Evolutionary conservation across 108 stramenopile genomes (phyloP).

Genomic region (Pseudonitzschia multiseries): DNA sequence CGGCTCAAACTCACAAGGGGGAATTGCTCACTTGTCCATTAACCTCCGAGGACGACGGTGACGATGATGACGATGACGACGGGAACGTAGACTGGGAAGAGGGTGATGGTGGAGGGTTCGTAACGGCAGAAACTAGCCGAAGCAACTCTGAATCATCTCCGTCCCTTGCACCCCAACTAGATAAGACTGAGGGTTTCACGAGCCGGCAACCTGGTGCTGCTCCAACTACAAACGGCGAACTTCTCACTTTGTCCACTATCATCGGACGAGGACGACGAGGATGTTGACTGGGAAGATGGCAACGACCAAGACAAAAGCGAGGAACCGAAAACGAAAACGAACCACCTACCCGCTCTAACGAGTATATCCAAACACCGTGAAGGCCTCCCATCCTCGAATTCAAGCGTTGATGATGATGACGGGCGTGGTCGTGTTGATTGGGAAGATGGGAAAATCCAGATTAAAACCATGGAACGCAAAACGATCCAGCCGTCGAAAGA

Average conservation of each 20-base stretch:
- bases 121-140: not conserved
- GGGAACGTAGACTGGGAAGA: not conserved
- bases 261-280: not conserved
- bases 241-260: not conserved
- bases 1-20: not conserved
- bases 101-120: not conserved
- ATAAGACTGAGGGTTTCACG: not conserved
- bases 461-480: not conserved
- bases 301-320: not conserved
- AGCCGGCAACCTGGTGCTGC: not conserved
- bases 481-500: not conserved
- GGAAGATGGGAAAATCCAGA: slow-evolving; percentile 6
- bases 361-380: not conserved
- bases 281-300: slow-evolving; percentile 1
- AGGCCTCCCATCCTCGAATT: too few species aligned
- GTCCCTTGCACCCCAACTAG: not conserved
- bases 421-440: not conserved
- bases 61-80: not conserved
- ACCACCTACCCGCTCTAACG: not conserved
- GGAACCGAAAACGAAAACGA: not conserved
- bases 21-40: not conserved
- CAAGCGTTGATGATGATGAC: slow-evolving; percentile 22
- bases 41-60: not conserved
- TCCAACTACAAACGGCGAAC: not conserved
- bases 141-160: not conserved